These are phyloP conservation scores for Scheffersomyces amazonensis DNA, from an alignment of 805 yeast genomes.

Conservation along the genomic window DNA sequence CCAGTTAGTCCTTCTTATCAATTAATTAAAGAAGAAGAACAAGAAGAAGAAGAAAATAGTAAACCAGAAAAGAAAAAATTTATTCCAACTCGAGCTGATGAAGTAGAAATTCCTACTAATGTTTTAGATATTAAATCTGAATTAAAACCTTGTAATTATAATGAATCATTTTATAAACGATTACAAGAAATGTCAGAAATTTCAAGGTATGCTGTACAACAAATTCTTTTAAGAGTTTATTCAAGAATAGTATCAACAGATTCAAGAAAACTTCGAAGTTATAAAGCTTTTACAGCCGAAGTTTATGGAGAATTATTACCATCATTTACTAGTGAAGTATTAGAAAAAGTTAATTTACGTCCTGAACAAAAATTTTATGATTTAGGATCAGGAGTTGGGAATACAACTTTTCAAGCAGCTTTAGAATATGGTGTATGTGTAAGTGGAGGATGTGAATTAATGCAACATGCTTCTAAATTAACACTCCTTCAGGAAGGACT, in stretches of 20 bases:
- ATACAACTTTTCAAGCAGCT: conserved; percentile 86
- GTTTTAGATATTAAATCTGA: conserved; percentile 4
- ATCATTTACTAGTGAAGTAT: conserved; percentile 61
- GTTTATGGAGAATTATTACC: conserved; percentile 93
- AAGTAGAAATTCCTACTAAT: conserved; percentile 5
- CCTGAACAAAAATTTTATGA: conserved; percentile 69
- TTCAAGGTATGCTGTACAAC: conserved; percentile 52
- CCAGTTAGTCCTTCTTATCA: conserved; percentile 9
- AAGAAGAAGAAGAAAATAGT: background rate
- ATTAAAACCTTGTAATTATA: conserved; percentile 19
- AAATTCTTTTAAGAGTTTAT: conserved; percentile 69
- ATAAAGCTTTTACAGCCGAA: conserved; percentile 84
- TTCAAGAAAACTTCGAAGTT: conserved; percentile 58
- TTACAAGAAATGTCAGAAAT: conserved; percentile 17
- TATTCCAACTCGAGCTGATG: background rate
- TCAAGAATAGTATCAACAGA: conserved; percentile 77
- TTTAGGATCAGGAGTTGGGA: conserved; percentile 93
- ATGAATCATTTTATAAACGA: conserved; percentile 15
- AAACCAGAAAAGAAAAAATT: background rate
- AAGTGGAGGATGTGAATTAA: conserved; percentile 88
- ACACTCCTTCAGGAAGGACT: conserved; percentile 61
- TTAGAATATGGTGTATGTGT: conserved; percentile 72
- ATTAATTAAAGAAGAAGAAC: background rate
- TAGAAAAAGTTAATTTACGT: conserved; percentile 54
- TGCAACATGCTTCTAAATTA: conserved; percentile 74